A percentile compares a stretch with the other conserved stretches of the same genome.
phyloP scores from a whole-genome alignment of 768 basidiomycete species.

The Suillus ampliporus region DNA sequence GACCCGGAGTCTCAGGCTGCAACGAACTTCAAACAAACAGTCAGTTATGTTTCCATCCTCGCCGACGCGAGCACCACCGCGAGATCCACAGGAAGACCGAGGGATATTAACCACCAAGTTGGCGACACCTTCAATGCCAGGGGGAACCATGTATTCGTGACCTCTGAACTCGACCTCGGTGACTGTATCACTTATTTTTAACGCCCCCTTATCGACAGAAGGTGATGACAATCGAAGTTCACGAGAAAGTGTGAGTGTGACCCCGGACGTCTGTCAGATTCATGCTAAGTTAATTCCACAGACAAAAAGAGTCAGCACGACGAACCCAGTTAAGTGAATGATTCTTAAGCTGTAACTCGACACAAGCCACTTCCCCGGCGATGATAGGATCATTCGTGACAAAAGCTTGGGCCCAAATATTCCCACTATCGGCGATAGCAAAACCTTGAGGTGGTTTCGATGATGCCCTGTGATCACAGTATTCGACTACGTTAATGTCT shows the following conservation, averaged over 20 bases:
- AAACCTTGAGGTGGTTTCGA: constrained; percentile 57
- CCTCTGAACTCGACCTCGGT: constrained; percentile 74
- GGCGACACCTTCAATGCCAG: constrained; percentile 79
- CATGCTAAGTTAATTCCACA: constrained; percentile 7
- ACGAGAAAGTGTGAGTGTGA: constrained; percentile 65
- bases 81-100: constrained; percentile 62
- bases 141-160: constrained; percentile 73
- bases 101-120: constrained; percentile 85
- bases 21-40: constrained; percentile 72
- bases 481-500: constrained; percentile 69
- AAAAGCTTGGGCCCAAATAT: constrained; percentile 76
- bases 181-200: constrained; percentile 72
- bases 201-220: constrained; percentile 48
- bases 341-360: constrained; percentile 83
- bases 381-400: constrained; percentile 67
- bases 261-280: constrained; percentile 62
- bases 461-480: constrained; percentile 42
- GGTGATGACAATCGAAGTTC: constrained; percentile 59
- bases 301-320: constrained; percentile 1
- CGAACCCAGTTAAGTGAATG: constrained; percentile 78
- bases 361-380: constrained; percentile 70
- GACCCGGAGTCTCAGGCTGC: constrained; percentile 64
- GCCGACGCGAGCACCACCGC: constrained; percentile 65
- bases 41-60: constrained; percentile 50
- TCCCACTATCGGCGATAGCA: constrained; percentile 77